Base-by-base conservation (phyloP, 306 rosid species). In the Quillaja saponaria region DNA sequence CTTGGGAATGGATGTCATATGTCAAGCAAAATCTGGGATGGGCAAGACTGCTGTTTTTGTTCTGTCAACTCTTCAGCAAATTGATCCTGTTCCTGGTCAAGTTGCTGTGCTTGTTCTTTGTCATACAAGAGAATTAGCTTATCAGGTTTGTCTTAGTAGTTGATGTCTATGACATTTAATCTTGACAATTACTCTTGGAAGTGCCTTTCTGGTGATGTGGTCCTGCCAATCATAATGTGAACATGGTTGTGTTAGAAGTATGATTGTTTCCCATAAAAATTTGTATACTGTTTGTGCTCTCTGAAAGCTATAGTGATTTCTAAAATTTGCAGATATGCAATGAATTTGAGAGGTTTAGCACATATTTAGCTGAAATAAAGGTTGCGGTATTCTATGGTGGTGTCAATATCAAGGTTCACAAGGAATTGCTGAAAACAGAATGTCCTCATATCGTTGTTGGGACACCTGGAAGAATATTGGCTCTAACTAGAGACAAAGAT, bases 371-470 rank as follows among this genome's bases (percentile, higher is more conserved):
- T 6, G 99, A 94, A 71, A 89, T 94, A 33, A 94, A 94, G 85
- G 96, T 94, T 76, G 96, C 99, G 55, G 99, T 92, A 71, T 92
- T 92, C 78, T 92, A 92, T 52, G 99, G 99, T 31, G 99, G 99
- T 45, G 99, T 89, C 77, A 83, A 81, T 51, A 81, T 92, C 67
- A 92, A 89, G 75, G 87, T 87, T 67, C 99, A 92, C 80, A 92
- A 92, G 76, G 97, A 89, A 73, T 69, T 94, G 49, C 76, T 94
- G 62, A 90, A 80, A 71, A 94, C 89, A 35, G 99, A 94, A 69
- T 94, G 99, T 69, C 99, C 99, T 6, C 99, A 94, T 80, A 87
- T 94, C 71, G 99, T 94, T 81, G 99, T 94, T 55, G 99, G 99
- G 68, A 94, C 99, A 4, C 99, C 99, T 10, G 99, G 99, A 59